Conservation (phyloP, 2,329 filamentous ascomycete genomes). For the Pseudodiploospora longispora region DNA sequence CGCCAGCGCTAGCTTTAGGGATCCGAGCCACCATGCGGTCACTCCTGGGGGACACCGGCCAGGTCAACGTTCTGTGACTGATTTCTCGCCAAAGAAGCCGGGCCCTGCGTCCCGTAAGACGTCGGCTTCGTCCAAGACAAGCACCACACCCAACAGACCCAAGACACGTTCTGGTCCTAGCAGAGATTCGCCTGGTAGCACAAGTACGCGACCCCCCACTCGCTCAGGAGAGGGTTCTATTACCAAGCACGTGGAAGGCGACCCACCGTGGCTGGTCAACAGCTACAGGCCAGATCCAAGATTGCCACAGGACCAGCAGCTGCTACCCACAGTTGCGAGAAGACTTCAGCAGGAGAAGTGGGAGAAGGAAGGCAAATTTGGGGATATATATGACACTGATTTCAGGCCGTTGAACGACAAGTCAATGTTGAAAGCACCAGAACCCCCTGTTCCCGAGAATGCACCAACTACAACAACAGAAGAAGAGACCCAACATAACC, state of each 20-base stretch:
- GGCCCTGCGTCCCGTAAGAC: slow-evolving; percentile 33
- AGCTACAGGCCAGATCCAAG: slow-evolving; percentile 95
- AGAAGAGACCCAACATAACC: slow-evolving; percentile 21
- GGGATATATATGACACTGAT: slow-evolving; percentile 77
- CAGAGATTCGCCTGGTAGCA: slow-evolving; percentile 37
- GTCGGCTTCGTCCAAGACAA: slow-evolving; percentile 34
- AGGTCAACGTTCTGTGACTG: slow-evolving; percentile 36
- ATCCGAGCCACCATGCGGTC: slow-evolving; percentile 11
- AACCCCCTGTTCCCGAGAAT: neutral
- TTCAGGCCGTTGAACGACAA: slow-evolving; percentile 76
- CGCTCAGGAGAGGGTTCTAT: slow-evolving; percentile 48
- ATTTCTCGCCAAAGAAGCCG: slow-evolving; percentile 48
- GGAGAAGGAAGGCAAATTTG: slow-evolving; percentile 85
- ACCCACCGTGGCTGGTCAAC: slow-evolving; percentile 89
- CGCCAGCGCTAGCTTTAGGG: slow-evolving; percentile 49
- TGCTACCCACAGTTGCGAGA: slow-evolving; percentile 88
- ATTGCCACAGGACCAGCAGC: slow-evolving; percentile 87
- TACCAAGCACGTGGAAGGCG: slow-evolving; percentile 74
- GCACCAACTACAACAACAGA: neutral
- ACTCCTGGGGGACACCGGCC: slow-evolving; percentile 14
- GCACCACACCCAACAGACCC: slow-evolving; percentile 41
- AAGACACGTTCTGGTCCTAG: slow-evolving; percentile 54
- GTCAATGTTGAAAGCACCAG: slow-evolving; percentile 29
- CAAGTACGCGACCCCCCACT: slow-evolving; percentile 51
- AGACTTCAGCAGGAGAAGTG: slow-evolving; percentile 89